A percentile compares a stretch with the other conserved stretches of the same genome.
phyloP scores from a whole-genome alignment of 176 grass and related monocot species.

The Carex cristatella region DNA sequence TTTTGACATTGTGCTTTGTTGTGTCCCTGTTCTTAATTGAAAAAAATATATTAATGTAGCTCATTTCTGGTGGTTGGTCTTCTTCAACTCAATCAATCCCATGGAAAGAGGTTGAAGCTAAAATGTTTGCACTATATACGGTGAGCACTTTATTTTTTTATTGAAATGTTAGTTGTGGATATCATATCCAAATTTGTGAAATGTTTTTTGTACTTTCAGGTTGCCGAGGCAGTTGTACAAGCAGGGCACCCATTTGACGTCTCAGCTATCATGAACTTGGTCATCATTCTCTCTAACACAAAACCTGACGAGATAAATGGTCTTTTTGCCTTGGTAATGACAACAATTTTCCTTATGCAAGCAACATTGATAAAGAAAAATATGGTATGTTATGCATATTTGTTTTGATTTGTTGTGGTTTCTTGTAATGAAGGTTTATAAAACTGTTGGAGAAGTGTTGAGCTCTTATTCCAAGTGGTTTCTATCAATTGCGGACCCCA shows the following conservation, averaged over 20 bases:
- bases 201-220: slow-evolving; percentile 40
- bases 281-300: slow-evolving; percentile 63
- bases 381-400: slow-evolving; percentile 19
- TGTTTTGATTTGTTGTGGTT: slow-evolving; percentile 24
- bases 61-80: slow-evolving; percentile 55
- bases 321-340: slow-evolving; percentile 59
- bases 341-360: slow-evolving; percentile 2
- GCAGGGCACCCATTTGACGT: slow-evolving; percentile 60
- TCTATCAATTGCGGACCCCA: slow-evolving; percentile 40
- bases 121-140: slow-evolving; percentile 84
- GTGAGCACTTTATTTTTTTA: slow-evolving; percentile 33
- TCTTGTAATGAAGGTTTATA: slow-evolving; percentile 65
- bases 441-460: slow-evolving; percentile 84
- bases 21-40: slow-evolving; percentile 13
- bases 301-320: slow-evolving; percentile 52
- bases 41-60: slow-evolving; percentile 37
- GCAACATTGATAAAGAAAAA: too few relatives aligned
- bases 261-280: slow-evolving; percentile 74
- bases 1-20: slow-evolving; percentile 17
- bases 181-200: background rate
- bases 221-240: slow-evolving; percentile 69
- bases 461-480: slow-evolving; percentile 95
- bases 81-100: slow-evolving; percentile 58
- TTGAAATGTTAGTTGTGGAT: slow-evolving; percentile 13
- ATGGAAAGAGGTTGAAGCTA: slow-evolving; percentile 87